Percentiles rank a stretch among this genome's conserved stretches.
Evolutionary conservation across 352 stramenopile species (phyloP).

Genomic region (Hyaloperonospora arabidopsidis): DNA sequence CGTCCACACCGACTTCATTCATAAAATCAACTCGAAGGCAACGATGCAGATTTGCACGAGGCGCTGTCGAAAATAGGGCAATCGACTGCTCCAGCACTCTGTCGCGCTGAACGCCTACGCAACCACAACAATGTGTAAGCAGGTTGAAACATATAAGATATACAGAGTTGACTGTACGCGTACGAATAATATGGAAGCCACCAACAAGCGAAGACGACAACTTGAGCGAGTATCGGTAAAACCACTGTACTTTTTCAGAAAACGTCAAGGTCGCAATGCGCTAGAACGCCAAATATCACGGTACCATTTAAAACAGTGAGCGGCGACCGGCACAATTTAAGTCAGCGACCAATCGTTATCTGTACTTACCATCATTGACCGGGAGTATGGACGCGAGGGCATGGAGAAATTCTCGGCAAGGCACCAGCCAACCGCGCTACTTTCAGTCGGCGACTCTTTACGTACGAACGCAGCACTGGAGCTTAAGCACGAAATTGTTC

Average conservation of each 20-base stretch:
- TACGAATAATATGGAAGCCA: conserved; percentile 62
- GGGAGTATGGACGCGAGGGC: conserved; percentile 27
- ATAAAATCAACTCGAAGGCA: conserved; percentile 83
- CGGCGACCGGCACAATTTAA: not conserved
- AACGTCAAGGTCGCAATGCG: conserved; percentile 39
- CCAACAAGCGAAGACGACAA: conserved; percentile 44
- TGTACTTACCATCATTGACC: conserved; percentile 19
- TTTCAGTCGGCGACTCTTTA: conserved; percentile 19
- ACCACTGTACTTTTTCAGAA: conserved; percentile 55
- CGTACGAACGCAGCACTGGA: conserved; percentile 29
- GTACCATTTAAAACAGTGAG: not conserved
- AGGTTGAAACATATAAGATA: not conserved
- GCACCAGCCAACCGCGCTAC: conserved; percentile 13
- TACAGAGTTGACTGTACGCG: conserved; percentile 2
- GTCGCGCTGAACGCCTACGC: conserved; percentile 51
- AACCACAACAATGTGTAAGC: not conserved
- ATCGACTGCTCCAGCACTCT: conserved; percentile 65
- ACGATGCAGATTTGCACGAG: conserved; percentile 41
- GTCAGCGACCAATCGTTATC: not conserved
- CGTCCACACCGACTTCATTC: conserved; percentile 68
- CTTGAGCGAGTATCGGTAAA: conserved; percentile 59
- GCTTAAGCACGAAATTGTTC: conserved; percentile 26
- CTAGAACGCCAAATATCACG: conserved; percentile 16
- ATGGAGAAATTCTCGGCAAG: conserved; percentile 23
- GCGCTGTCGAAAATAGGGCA: conserved; percentile 44